Percentiles rank a stretch among this genome's conserved stretches.
These are phyloP conservation scores for Pestalotiopsis sp. DNA, from an alignment of 2,329 filamentous ascomycete genomes.

Conservation along the genomic window DNA sequence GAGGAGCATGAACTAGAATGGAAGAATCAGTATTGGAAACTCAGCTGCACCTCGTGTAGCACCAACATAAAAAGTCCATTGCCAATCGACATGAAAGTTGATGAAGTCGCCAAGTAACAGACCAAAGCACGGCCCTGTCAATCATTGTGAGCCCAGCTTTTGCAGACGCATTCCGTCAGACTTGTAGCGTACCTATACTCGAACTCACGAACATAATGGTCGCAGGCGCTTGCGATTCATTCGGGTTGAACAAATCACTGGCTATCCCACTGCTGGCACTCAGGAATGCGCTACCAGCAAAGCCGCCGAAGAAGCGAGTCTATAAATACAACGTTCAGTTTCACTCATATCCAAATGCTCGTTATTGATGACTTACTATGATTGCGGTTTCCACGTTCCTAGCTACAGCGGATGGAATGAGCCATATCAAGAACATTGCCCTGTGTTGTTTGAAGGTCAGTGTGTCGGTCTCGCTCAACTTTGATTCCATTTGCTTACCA, in stretches of 20 bases:
- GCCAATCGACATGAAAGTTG: slow-evolving; percentile 73
- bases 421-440: slow-evolving; percentile 74
- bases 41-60: not conserved
- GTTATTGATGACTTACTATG: slow-evolving; percentile 40
- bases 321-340: not conserved
- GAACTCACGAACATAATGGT: slow-evolving; percentile 73
- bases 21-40: not conserved
- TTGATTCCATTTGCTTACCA: slow-evolving; percentile 43
- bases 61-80: slow-evolving; percentile 77
- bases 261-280: slow-evolving; percentile 84
- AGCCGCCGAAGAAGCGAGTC: slow-evolving; percentile 72
- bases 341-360: accelerated
- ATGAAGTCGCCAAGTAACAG: slow-evolving; percentile 78
- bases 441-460: not conserved
- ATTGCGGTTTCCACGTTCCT: slow-evolving; percentile 79
- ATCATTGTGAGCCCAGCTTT: not conserved
- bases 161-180: too few species aligned
- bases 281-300: slow-evolving; percentile 70
- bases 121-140: slow-evolving; percentile 57
- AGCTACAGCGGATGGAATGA: slow-evolving; percentile 80
- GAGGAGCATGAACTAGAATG: slow-evolving; percentile 65
- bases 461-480: not conserved
- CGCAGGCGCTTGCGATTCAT: slow-evolving; percentile 79
- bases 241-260: slow-evolving; percentile 72
- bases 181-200: slow-evolving; percentile 47